A percentile compares a stretch with the other conserved stretches of the same genome.
Conservation (phyloP, 116 monocot species). For the Zostera marina region DNA sequence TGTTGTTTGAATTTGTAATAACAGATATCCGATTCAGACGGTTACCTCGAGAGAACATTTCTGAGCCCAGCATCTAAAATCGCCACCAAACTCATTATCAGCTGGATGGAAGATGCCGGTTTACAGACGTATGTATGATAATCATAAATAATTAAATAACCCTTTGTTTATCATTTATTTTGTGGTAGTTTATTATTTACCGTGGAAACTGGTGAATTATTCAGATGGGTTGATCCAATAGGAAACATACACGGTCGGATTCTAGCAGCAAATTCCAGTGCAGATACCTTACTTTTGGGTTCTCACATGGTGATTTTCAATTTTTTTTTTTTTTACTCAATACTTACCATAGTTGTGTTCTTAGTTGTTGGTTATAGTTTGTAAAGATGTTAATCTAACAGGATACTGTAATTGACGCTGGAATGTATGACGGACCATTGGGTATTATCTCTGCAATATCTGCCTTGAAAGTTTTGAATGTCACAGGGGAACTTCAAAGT, state of each 20-base stretch:
- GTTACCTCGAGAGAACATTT: conserved; percentile 82
- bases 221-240: conserved; percentile 85
- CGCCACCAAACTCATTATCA: conserved; percentile 43
- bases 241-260: conserved; percentile 78
- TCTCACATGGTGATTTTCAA: conserved; percentile 52
- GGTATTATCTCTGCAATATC: conserved; percentile 80
- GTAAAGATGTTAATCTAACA: conserved; percentile 14
- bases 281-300: conserved; percentile 53
- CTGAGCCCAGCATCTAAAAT: conserved; percentile 65
- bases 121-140: conserved; percentile 44
- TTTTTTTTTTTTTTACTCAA: not conserved
- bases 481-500: conserved; percentile 33
- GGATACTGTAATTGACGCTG: conserved; percentile 99
- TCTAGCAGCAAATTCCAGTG: conserved; percentile 32
- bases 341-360: not conserved
- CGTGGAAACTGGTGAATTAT: not conserved
- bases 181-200: no score
- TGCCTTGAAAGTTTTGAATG: conserved; percentile 65
- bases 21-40: conserved; percentile 77
- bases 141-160: no score
- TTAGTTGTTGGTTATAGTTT: not conserved
- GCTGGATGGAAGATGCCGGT: conserved; percentile 92
- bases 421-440: conserved; percentile 75
- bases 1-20: not conserved
- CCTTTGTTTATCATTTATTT: not conserved